These are phyloP conservation scores for Colletotrichum spinosum DNA, from an alignment of 2,329 filamentous ascomycete genomes.

Conservation along the genomic window DNA sequence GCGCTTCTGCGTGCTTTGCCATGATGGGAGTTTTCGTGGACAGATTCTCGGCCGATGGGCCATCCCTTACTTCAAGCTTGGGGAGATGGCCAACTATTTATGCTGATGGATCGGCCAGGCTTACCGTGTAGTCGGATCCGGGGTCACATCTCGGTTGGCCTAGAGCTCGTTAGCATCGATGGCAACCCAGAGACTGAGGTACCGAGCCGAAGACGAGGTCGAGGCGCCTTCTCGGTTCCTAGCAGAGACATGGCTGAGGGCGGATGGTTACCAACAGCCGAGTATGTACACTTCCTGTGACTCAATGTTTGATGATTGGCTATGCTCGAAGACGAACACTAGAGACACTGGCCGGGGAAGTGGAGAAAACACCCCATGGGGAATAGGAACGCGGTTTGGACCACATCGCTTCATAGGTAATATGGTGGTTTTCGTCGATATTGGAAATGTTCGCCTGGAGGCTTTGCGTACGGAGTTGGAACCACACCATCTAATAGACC, in stretches of 20 bases:
- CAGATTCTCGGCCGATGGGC: background rate
- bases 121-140: background rate
- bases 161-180: too few species aligned
- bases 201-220: background rate
- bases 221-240: background rate
- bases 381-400: background rate
- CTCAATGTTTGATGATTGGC: background rate
- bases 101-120: background rate
- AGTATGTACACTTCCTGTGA: background rate
- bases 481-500: too few species aligned
- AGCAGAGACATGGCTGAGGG: too few species aligned
- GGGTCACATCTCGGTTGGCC: background rate
- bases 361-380: background rate
- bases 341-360: background rate
- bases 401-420: background rate
- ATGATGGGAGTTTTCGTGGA: background rate
- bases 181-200: too few species aligned
- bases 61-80: background rate
- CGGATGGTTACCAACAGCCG: too few species aligned
- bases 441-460: background rate
- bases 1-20: background rate
- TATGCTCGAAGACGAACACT: too few species aligned
- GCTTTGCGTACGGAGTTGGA: background rate
- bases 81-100: background rate
- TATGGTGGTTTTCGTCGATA: background rate